Evolutionary conservation across 176 grass and related monocot species (phyloP).

Genomic region (Elaeis guineensis): DNA sequence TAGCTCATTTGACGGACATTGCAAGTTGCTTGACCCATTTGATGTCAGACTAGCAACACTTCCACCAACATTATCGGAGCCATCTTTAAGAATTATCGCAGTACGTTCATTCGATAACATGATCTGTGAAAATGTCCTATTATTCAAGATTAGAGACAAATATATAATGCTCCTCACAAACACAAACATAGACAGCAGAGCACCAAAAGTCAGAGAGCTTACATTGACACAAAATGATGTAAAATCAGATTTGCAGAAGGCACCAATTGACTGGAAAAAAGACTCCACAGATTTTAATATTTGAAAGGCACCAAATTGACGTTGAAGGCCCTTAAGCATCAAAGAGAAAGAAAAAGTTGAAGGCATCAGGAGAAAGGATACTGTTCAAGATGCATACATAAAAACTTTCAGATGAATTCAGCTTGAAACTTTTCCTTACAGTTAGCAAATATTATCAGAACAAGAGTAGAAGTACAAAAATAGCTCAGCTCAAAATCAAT

Average conservation of each 20-base stretch:
- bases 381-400: background rate
- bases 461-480: no score
- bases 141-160: background rate
- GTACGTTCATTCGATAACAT: slow-evolving; percentile 56
- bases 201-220: slow-evolving; percentile 25
- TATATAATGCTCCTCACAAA: background rate
- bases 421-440: no score
- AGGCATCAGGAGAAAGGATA: background rate
- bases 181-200: background rate
- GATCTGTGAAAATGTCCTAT: slow-evolving; percentile 37
- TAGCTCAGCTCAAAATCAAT: no score
- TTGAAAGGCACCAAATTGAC: slow-evolving; percentile 57
- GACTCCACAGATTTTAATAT: slow-evolving; percentile 65
- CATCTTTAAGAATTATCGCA: slow-evolving; percentile 21
- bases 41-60: slow-evolving; percentile 7
- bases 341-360: slow-evolving; percentile 14
- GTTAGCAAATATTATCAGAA: no score
- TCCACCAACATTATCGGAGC: background rate
- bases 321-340: slow-evolving; percentile 48
- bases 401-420: background rate
- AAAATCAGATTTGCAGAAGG: slow-evolving; percentile 59
- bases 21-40: slow-evolving; percentile 22
- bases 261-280: slow-evolving; percentile 53
- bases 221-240: slow-evolving; percentile 62
- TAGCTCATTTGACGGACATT: slow-evolving; percentile 18